Evolutionary conservation across 2,329 filamentous ascomycete species (phyloP).

Genomic region (Diaporthe amygdali): DNA sequence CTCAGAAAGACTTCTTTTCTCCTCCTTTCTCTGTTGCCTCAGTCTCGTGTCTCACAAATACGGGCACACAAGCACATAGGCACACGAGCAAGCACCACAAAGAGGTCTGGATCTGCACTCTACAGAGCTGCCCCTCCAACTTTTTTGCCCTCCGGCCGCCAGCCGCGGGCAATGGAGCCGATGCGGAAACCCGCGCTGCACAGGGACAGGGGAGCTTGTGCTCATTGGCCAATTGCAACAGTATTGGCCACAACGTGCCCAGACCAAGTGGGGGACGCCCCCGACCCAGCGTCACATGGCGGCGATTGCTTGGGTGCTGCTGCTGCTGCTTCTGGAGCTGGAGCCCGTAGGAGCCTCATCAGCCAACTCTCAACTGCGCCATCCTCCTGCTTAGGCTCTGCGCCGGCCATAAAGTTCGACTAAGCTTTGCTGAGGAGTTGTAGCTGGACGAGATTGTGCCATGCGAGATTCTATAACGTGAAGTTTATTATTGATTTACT

Average conservation of each 20-base stretch:
- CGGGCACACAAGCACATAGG: neutral
- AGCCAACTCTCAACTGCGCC: neutral
- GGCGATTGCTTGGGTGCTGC: neutral
- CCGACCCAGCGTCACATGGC: slow-evolving; percentile 16
- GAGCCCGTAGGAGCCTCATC: neutral
- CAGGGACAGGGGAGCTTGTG: neutral
- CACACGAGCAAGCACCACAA: neutral
- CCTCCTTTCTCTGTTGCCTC: neutral
- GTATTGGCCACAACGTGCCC: slow-evolving; percentile 8
- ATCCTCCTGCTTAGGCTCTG: neutral
- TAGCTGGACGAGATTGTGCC: neutral
- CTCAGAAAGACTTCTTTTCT: neutral
- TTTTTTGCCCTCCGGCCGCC: neutral
- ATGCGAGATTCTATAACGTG: neutral
- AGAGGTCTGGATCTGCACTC: neutral
- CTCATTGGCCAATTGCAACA: slow-evolving; percentile 20
- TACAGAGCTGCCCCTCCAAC: slow-evolving; percentile 19
- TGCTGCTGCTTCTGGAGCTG: neutral
- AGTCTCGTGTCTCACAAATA: neutral
- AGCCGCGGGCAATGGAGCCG: slow-evolving; percentile 1
- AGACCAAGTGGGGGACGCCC: slow-evolving; percentile 12
- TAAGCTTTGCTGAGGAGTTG: neutral
- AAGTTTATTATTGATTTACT: neutral
- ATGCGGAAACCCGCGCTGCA: slow-evolving; percentile 5
- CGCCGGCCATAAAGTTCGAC: neutral